Evolutionary conservation across 139 green algal genomes (phyloP).

Genomic region (Marvania coccoides): DNA sequence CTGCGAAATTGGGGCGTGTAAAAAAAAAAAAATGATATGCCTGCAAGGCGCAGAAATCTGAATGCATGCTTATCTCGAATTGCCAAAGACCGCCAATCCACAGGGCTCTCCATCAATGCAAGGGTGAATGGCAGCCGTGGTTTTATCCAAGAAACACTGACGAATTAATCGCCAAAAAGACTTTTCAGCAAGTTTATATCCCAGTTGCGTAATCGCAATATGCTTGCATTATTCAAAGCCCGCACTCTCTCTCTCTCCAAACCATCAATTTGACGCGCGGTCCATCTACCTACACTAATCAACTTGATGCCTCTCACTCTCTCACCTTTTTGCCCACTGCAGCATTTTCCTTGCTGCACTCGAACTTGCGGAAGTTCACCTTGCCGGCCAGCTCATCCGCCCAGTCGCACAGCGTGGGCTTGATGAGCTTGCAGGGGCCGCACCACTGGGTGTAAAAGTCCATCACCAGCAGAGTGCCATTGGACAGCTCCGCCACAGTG

Average conservation of each 20-base stretch:
- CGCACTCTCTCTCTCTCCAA: no score
- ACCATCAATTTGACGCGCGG: no score
- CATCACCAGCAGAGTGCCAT: slow-evolving; percentile 48
- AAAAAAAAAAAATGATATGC: background rate
- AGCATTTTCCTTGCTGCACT: slow-evolving; percentile 75
- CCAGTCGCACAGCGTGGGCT: slow-evolving; percentile 58
- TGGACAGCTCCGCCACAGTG: slow-evolving; percentile 14
- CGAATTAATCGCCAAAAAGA: background rate
- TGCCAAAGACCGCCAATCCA: background rate
- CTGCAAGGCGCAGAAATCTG: background rate
- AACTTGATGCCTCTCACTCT: background rate
- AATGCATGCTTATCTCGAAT: background rate
- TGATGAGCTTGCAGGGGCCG: slow-evolving; percentile 73
- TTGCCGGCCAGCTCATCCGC: slow-evolving; percentile 25
- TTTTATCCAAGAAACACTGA: background rate
- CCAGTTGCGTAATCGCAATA: no score
- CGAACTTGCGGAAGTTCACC: slow-evolving; percentile 65
- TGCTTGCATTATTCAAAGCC: no score
- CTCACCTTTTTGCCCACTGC: slow-evolving; percentile 48
- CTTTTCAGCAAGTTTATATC: background rate
- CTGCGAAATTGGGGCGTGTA: background rate
- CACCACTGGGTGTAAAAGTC: slow-evolving; percentile 72
- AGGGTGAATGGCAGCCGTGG: background rate
- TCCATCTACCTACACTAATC: background rate
- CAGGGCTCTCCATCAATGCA: background rate